These are phyloP conservation scores for Dalechampia spathulata DNA, from an alignment of 441 rosid species.

Conservation along the genomic window DNA sequence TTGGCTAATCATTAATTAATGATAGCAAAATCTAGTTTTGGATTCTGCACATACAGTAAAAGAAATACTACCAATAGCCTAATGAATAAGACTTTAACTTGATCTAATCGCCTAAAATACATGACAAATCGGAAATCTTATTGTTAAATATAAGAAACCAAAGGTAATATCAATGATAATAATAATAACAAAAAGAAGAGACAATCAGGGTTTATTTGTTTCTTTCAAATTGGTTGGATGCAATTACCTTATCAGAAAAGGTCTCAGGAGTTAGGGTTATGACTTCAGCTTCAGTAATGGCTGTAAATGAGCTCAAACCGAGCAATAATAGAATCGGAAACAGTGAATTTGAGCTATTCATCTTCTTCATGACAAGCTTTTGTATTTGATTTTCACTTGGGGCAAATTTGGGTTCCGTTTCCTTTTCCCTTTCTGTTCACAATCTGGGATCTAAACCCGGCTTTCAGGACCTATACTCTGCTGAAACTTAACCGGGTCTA, in stretches of 20 bases:
- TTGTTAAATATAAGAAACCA: background rate
- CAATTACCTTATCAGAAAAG: constrained; percentile 79
- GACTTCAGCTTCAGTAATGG: constrained; percentile 49
- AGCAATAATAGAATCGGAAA: background rate
- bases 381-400: too few relatives aligned
- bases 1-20: background rate
- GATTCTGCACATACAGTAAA: background rate
- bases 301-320: background rate
- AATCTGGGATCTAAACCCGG: too few relatives aligned
- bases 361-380: too few relatives aligned
- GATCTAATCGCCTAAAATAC: background rate
- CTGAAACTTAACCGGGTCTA: too few relatives aligned
- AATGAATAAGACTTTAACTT: background rate
- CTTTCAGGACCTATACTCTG: too few relatives aligned
- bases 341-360: background rate
- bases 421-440: too few relatives aligned
- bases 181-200: background rate
- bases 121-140: background rate
- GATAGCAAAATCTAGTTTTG: background rate
- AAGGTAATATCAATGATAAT: background rate
- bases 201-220: background rate
- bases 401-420: too few relatives aligned
- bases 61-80: background rate
- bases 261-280: constrained; percentile 80
- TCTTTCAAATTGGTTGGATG: background rate